Evolutionary conservation across 2,329 filamentous ascomycete genomes (phyloP), one percentile per base, ranked within the genome.

Genomic region (Neofusicoccum ribis): DNA sequence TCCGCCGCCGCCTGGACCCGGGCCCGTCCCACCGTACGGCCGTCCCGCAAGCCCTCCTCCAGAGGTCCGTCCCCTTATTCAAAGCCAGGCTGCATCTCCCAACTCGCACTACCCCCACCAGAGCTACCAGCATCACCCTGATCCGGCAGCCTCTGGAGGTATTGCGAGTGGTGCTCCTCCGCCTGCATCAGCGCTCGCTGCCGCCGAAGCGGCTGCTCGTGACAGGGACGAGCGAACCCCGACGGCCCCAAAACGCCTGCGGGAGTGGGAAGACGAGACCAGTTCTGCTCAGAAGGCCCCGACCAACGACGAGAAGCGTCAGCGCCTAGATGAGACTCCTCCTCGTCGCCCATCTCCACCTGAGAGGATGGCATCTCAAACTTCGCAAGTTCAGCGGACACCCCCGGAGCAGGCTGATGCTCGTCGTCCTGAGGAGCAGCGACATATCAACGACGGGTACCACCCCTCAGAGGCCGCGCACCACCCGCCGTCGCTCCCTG

Each of bases 401-500:
- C 93, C 92, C 8, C 91, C 90, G 0, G 64, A 65, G 17, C 90
- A 92, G 72, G 82, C 82, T 56, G 88, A 90, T 64, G 80, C 83
- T 65, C 85, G 87, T 34, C 85, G 88, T 41, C 79, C 84, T 65
- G 88, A 90, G 54, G 79, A 80, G 11, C 85, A 90, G 71, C 90
- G 91, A 60, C 88, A 91, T 64, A 86, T 85, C 37, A 89, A 88
- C 68, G 91, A 95, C 62, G 89, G 85, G 64, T 97, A 97, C 72
- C 92, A 97, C 76, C 93, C 94, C 4, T 97, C 93, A 0, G 93
- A 97, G 77, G 92, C 92, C 63, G 93, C 93, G 2, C 93, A 97
- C 74, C 93, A 96, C 73, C 89, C 89, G 27, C 89, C 88, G 71
- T 80, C 85, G 17, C 82, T 89, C 68, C 83, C 84, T 23, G 80